Conservation (phyloP, 768 basidiomycete genomes). For the Russula lepida region DNA sequence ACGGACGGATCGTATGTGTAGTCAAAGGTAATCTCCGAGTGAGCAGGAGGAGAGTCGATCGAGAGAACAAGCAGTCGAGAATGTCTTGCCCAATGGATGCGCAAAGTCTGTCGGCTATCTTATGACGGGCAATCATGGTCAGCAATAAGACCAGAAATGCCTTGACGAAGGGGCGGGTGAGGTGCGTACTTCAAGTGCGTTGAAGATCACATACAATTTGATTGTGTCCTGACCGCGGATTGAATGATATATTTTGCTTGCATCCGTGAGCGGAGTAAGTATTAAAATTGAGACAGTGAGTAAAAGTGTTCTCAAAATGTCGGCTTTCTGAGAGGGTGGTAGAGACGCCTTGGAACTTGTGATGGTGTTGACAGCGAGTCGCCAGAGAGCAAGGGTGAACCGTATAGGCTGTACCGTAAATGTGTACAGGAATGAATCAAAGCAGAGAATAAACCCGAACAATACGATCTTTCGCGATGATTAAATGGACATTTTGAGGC, state of each 20-base stretch:
- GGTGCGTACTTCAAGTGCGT: conserved; percentile 81
- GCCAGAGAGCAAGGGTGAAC: conserved; percentile 53
- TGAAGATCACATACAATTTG: conserved; percentile 98
- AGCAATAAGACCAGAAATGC: background rate
- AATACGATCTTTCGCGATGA: conserved; percentile 57
- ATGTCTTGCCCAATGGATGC: conserved; percentile 97
- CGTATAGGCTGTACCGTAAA: conserved; percentile 97
- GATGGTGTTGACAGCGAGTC: conserved; percentile 44
- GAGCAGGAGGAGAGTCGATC: conserved; percentile 73
- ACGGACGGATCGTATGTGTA: conserved; percentile 63
- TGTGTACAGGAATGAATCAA: conserved; percentile 95
- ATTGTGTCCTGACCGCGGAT: conserved; percentile 98
- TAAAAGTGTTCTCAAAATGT: conserved; percentile 75
- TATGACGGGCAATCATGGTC: background rate
- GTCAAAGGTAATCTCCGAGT: conserved; percentile 55
- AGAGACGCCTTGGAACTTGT: conserved; percentile 43
- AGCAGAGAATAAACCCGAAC: conserved; percentile 88
- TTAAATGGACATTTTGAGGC: background rate
- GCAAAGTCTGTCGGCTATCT: conserved; percentile 94
- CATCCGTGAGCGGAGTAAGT: conserved; percentile 79
- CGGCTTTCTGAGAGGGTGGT: conserved; percentile 86
- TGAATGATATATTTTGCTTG: conserved; percentile 95
- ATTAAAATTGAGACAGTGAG: conserved; percentile 66
- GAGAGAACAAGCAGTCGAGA: conserved; percentile 90
- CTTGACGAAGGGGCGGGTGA: background rate